A percentile compares a stretch with the other conserved stretches of the same genome.
These are phyloP conservation scores for Jaenimonas drosophilae DNA, from an alignment of 208 protist species.

Conservation along the genomic window DNA sequence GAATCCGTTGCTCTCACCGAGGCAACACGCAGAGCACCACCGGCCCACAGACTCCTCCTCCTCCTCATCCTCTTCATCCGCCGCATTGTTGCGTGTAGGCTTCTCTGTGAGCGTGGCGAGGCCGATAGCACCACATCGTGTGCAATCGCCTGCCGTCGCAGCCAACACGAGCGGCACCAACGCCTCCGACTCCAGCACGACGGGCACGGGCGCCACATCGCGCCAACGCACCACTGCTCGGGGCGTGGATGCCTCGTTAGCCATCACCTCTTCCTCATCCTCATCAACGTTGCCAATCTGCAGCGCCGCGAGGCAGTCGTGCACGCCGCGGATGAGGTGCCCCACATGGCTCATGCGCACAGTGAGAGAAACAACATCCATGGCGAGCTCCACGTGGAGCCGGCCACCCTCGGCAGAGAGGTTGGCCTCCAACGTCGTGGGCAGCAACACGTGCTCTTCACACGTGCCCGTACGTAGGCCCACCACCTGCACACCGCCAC, in stretches of 20 bases:
- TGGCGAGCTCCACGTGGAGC: conserved; percentile 50
- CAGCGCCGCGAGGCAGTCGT: no score
- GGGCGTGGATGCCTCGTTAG: no score
- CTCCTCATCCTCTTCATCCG: no score
- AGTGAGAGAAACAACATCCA: conserved; percentile 51
- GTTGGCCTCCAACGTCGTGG: conserved; percentile 35
- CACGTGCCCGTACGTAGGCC: conserved; percentile 43
- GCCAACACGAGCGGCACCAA: conserved; percentile 30
- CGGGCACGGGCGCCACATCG: no score
- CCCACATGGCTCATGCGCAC: no score
- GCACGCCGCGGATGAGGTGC: no score
- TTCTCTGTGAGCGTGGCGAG: conserved; percentile 19
- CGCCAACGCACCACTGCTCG: no score
- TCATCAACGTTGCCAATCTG: no score
- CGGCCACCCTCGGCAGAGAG: conserved; percentile 35
- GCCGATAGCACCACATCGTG: conserved; percentile 27
- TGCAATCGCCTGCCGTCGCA: conserved; percentile 35
- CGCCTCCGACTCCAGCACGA: conserved; percentile 41
- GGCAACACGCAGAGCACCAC: no score
- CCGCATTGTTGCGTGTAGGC: conserved; percentile 4
- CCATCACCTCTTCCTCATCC: no score
- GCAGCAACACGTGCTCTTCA: conserved; percentile 55
- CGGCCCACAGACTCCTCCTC: no score
- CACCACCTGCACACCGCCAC: conserved; percentile 22
- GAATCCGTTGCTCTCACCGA: no score